These are phyloP conservation scores for Cenococcum geophilum DNA, from an alignment of 495 filamentous ascomycete species.

Conservation along the genomic window DNA sequence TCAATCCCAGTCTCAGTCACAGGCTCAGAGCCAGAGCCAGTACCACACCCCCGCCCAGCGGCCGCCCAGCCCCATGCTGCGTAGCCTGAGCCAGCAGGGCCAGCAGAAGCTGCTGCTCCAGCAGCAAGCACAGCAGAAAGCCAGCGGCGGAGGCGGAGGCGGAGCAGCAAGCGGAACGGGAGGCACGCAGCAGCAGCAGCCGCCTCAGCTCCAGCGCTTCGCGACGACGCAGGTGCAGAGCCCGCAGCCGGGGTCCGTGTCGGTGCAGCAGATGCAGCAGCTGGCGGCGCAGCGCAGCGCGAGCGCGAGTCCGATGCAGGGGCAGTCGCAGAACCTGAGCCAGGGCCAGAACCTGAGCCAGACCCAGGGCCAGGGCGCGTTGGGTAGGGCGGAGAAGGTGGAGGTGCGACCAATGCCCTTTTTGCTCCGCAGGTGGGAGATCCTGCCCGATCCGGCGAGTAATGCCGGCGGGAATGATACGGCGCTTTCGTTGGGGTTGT, in stretches of 20 bases:
- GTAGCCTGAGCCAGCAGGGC: constrained; percentile 17
- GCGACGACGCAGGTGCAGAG: background rate
- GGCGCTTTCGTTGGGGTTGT: constrained; percentile 26
- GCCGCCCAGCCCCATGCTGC: constrained; percentile 10
- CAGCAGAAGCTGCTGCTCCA: constrained; percentile 6
- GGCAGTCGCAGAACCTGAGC: constrained; percentile 6
- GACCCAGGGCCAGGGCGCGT: too few species aligned
- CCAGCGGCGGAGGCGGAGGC: too few species aligned
- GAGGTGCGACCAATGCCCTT: constrained; percentile 23
- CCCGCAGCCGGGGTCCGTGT: constrained; percentile 10
- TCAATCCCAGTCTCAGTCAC: constrained; percentile 1
- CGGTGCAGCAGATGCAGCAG: constrained; percentile 26
- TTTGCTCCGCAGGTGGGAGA: constrained; percentile 28
- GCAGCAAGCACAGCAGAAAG: constrained; percentile 9
- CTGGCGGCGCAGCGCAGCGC: constrained; percentile 16
- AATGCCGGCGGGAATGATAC: constrained; percentile 28
- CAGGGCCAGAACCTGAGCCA: background rate
- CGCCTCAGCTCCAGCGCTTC: constrained; percentile 14
- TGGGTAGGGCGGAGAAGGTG: constrained; percentile 6
- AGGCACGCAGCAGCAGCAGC: too few species aligned
- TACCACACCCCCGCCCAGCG: constrained; percentile 6
- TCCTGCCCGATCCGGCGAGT: constrained; percentile 25
- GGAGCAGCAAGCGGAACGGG: too few species aligned
- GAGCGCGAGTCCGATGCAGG: constrained; percentile 10
- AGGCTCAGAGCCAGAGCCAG: background rate